These are phyloP conservation scores for Pleurotus tuoliensis DNA, from an alignment of 768 basidiomycete species.

Conservation along the genomic window DNA sequence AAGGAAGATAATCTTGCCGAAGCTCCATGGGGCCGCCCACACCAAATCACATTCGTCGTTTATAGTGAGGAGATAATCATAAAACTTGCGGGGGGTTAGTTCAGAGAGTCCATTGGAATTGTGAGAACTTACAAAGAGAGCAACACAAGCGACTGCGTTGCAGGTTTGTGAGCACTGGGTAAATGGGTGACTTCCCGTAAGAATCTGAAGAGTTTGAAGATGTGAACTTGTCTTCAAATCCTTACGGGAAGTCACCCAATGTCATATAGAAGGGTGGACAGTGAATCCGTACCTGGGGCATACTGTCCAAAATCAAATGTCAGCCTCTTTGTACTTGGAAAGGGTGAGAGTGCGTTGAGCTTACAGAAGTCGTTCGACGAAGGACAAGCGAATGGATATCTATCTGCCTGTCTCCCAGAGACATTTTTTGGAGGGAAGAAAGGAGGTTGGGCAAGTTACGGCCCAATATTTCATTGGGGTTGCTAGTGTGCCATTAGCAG, in stretches of 20 bases:
- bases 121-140: background rate
- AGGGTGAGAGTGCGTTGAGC: background rate
- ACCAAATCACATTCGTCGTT: background rate
- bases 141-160: background rate
- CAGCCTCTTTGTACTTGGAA: background rate
- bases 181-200: too few relatives aligned
- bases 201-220: too few relatives aligned
- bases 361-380: background rate
- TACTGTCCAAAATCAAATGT: background rate
- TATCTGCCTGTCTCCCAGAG: background rate
- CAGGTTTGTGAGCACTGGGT: background rate
- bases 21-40: slow-evolving; percentile 1
- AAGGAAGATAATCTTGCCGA: slow-evolving; percentile 2
- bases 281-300: background rate
- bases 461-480: too few relatives aligned
- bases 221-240: too few relatives aligned
- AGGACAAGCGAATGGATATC: background rate
- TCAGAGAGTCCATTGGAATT: background rate
- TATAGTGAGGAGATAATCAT: slow-evolving; percentile 4
- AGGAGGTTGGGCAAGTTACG: too few relatives aligned
- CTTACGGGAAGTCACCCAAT: too few relatives aligned
- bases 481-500: too few relatives aligned
- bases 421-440: background rate
- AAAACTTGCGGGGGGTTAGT: background rate
- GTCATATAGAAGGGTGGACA: background rate